Conservation (phyloP, 352 stramenopile genomes). For the Phytophthora multivora region DNA sequence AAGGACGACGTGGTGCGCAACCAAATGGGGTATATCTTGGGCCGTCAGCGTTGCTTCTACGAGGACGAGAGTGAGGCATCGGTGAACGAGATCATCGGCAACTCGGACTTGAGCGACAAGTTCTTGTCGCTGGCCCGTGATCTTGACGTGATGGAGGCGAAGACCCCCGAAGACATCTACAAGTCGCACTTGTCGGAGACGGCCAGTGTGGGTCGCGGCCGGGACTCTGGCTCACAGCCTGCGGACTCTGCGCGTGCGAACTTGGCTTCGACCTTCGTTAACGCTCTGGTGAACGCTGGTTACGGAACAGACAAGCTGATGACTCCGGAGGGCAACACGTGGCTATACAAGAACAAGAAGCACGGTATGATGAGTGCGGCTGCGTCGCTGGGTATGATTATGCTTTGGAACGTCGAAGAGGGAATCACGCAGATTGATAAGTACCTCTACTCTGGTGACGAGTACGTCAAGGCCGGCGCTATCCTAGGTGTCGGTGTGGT, state of each 20-base stretch:
- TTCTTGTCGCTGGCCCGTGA: constrained; percentile 97
- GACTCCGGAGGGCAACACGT: constrained; percentile 94
- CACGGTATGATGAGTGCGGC: constrained; percentile 99
- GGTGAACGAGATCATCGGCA: constrained; percentile 96
- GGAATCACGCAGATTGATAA: constrained; percentile 99
- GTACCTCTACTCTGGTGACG: constrained; percentile 98
- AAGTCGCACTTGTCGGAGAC: constrained; percentile 99
- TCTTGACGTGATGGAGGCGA: constrained; percentile 97
- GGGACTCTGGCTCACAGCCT: constrained; percentile 73
- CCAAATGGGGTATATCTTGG: constrained; percentile 97
- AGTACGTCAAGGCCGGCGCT: constrained; percentile 98
- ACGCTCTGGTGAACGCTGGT: constrained; percentile 99
- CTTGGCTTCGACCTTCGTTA: constrained; percentile 99
- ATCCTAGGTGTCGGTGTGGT: constrained; percentile 98
- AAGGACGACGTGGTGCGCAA: constrained; percentile 68
- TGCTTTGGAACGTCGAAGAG: constrained; percentile 99
- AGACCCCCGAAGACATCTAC: constrained; percentile 99
- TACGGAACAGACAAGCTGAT: constrained; percentile 98
- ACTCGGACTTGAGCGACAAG: constrained; percentile 96
- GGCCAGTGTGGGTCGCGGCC: constrained; percentile 70
- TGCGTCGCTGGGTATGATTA: constrained; percentile 97
- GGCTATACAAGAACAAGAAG: constrained; percentile 99
- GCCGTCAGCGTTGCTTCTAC: constrained; percentile 93
- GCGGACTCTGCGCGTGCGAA: constrained; percentile 98
- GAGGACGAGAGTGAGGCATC: constrained; percentile 93